Evolutionary conservation across 768 basidiomycete species (phyloP).

Genomic region (Boletus coccyginus): DNA sequence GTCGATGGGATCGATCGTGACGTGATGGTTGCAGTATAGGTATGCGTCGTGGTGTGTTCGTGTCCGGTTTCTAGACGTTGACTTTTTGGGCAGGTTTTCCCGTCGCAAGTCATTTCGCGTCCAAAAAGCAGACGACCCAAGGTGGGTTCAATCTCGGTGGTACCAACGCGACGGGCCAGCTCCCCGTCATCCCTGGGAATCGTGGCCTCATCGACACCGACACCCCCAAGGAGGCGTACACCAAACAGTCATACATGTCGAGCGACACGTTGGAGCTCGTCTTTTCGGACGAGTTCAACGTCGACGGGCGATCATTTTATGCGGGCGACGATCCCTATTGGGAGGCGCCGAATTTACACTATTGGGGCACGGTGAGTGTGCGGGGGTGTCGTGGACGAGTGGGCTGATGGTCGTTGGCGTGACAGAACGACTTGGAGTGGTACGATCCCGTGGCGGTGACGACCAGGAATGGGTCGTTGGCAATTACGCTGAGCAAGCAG

Average conservation of each 20-base stretch:
- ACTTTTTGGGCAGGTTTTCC: slow-evolving; percentile 42
- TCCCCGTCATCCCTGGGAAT: slow-evolving; percentile 40
- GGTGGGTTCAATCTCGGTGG: slow-evolving; percentile 75
- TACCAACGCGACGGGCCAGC: slow-evolving; percentile 71
- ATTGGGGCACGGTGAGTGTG: slow-evolving; percentile 55
- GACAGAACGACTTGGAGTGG: slow-evolving; percentile 49
- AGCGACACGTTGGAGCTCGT: slow-evolving; percentile 47
- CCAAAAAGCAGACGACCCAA: slow-evolving; percentile 37
- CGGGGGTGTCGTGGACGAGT: too few species aligned
- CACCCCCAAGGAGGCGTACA: slow-evolving; percentile 48
- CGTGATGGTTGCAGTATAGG: slow-evolving; percentile 14
- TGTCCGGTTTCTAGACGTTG: neutral
- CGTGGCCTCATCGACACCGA: slow-evolving; percentile 53
- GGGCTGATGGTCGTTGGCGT: slow-evolving; percentile 7
- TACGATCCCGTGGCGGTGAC: slow-evolving; percentile 54
- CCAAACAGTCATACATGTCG: slow-evolving; percentile 37
- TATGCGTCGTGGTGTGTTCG: neutral
- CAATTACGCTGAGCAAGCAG: slow-evolving; percentile 47
- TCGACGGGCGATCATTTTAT: slow-evolving; percentile 67
- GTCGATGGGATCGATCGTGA: neutral
- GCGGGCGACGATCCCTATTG: slow-evolving; percentile 68
- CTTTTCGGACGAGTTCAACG: slow-evolving; percentile 83
- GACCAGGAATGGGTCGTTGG: slow-evolving; percentile 49
- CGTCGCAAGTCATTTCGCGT: slow-evolving; percentile 44
- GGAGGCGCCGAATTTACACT: slow-evolving; percentile 56